Percentiles rank a stretch among this genome's conserved stretches.
Evolutionary conservation across 331 rosid species (phyloP).

Genomic region (Arachis monticola): DNA sequence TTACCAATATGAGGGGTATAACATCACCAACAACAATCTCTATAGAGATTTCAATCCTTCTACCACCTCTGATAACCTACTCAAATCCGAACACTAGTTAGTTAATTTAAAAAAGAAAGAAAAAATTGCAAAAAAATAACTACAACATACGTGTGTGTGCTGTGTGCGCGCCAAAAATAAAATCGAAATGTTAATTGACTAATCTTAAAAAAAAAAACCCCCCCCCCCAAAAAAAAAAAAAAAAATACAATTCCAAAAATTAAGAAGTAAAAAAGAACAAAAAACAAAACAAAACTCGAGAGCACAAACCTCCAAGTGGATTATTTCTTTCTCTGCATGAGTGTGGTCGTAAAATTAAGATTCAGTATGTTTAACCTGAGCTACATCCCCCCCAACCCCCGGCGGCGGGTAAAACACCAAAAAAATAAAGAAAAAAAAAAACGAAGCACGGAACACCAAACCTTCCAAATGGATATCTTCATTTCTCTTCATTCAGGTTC

Average conservation of each 20-base stretch:
- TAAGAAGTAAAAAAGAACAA: too few species aligned
- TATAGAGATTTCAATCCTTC: constrained; percentile 93
- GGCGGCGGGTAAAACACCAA: too few species aligned
- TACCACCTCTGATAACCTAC: constrained; percentile 87
- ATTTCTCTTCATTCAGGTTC: constrained; percentile 91
- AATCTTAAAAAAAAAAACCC: too few species aligned
- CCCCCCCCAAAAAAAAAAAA: too few species aligned
- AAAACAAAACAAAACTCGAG: too few species aligned
- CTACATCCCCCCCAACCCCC: background rate
- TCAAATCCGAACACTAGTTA: constrained; percentile 21
- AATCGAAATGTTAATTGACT: background rate
- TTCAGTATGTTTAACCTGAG: background rate
- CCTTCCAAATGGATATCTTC: constrained; percentile 94
- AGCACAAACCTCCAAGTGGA: too few species aligned
- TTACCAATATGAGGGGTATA: constrained; percentile 88
- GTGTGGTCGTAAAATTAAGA: too few species aligned
- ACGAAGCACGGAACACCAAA: constrained; percentile 8
- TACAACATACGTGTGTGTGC: too few species aligned
- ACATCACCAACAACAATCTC: constrained; percentile 96
- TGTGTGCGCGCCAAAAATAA: background rate
- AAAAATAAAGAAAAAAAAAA: background rate
- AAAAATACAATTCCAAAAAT: too few species aligned
- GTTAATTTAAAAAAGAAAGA: constrained; percentile 21
- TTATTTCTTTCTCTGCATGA: too few species aligned
- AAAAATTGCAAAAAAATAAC: background rate